Conservation (phyloP, 352 stramenopile genomes). For the Globisporangium uncinulatum region DNA sequence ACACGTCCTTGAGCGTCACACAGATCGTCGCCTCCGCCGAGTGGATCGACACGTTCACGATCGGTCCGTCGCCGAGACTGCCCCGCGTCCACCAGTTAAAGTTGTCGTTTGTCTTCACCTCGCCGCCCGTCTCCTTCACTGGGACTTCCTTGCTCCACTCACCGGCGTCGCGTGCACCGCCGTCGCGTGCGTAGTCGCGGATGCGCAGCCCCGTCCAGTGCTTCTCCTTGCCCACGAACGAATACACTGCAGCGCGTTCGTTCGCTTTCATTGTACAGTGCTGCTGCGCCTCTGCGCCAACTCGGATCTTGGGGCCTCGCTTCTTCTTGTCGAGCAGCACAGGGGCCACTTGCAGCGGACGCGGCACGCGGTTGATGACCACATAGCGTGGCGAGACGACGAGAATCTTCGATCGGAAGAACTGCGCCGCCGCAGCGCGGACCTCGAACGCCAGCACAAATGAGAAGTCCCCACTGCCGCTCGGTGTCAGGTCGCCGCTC, state of each 20-base stretch:
- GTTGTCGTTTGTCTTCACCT: slow-evolving; percentile 30
- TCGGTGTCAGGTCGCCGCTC: slow-evolving; percentile 56
- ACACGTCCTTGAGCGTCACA: slow-evolving; percentile 62
- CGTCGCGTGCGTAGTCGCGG: slow-evolving; percentile 50
- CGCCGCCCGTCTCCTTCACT: slow-evolving; percentile 24
- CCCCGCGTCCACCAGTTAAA: slow-evolving; percentile 66
- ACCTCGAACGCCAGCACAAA: slow-evolving; percentile 83
- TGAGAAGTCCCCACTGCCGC: slow-evolving; percentile 36
- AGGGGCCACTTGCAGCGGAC: slow-evolving; percentile 62
- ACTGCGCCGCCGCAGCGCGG: slow-evolving; percentile 70
- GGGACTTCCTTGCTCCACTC: slow-evolving; percentile 59
- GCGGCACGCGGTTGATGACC: slow-evolving; percentile 56
- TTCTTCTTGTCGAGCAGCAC: slow-evolving; percentile 79
- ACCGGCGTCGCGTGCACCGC: slow-evolving; percentile 29
- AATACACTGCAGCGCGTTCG: slow-evolving; percentile 61
- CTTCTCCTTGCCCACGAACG: slow-evolving; percentile 63
- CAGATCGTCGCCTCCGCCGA: slow-evolving; percentile 68
- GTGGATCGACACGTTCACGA: slow-evolving; percentile 59
- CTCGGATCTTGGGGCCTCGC: slow-evolving; percentile 25
- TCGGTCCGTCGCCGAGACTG: slow-evolving; percentile 61
- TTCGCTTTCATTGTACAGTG: slow-evolving; percentile 46
- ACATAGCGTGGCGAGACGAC: slow-evolving; percentile 74
- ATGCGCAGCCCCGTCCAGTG: slow-evolving; percentile 58
- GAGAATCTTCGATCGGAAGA: slow-evolving; percentile 80
- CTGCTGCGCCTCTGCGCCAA: slow-evolving; percentile 16